Evolutionary conservation across 176 grass and related monocot species (phyloP), one percentile per base, ranked within the genome.

Genomic region (Phyllostachys edulis): DNA sequence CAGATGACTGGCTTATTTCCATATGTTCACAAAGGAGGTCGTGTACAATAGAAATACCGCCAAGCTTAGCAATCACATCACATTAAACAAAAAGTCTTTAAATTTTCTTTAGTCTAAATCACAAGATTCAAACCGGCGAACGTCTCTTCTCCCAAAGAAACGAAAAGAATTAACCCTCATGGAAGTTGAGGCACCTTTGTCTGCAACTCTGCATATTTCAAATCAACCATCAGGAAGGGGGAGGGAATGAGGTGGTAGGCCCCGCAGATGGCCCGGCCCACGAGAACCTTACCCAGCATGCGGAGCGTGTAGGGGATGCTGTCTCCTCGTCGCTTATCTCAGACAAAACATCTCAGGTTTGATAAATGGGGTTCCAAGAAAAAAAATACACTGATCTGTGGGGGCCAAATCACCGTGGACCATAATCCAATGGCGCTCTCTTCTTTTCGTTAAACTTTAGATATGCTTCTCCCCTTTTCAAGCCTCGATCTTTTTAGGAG

Each of bases 241-340:
- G 11, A 38, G 4, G 64, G 76, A 78, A 13, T 5, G 40, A 5
- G 1, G 18, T 2, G 6, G 50, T 23, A 21, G 76, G 1, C 0
- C 75, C 49, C 47, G 3, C 51, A 0, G 0, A 55, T 4, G 39
- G 63, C 64, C 38, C 75, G 21, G 65, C 65, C 65, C 51, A 39
- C 84, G 75, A 86, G 66, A 26, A 36, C 24, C 18, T 15, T 17
- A 1, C 55, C 54, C 67, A 44, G 66, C 76, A 71, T 1, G 84
- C 64, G 50, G 74, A 59, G 73, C 82, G 47, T 36, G 62, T 10
- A 14, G 61, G 67, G 75, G 84, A 72, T 40, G 45, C 76, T 63
- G 67, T 73, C 75, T 14, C 54, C 32, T 32, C 61, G 11, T 36
- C 7, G 24, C 15, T 55, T 37, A 2, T 9, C 9, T 18, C 10